Conservation (phyloP, 2,329 filamentous ascomycete genomes). For the Alternaria sp. region DNA sequence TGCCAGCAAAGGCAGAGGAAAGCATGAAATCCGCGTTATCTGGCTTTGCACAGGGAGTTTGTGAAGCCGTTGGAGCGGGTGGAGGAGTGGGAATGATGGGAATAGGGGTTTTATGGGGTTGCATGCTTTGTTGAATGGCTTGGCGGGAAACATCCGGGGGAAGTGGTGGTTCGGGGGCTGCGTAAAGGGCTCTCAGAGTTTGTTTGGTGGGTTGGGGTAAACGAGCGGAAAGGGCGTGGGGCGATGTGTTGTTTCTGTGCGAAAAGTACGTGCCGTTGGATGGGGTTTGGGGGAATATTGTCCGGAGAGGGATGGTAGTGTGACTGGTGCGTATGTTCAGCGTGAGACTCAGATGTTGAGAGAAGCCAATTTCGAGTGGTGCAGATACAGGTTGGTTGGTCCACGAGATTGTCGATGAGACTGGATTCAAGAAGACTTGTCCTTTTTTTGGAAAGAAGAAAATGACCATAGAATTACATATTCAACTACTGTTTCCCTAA, state of each 20-base stretch:
- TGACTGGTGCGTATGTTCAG: neutral
- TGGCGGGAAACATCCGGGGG: neutral
- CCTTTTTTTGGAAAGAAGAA: neutral
- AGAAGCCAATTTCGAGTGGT: neutral
- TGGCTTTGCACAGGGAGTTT: neutral
- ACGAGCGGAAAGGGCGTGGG: neutral
- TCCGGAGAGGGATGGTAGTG: conserved; percentile 1
- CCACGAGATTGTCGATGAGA: neutral
- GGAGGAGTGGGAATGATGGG: neutral
- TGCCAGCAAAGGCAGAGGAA: no score
- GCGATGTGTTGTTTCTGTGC: neutral
- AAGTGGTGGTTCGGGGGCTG: neutral
- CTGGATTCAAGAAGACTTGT: neutral
- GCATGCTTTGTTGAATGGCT: neutral
- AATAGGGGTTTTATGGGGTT: neutral
- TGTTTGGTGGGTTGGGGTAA: no score
- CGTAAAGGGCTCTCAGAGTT: neutral
- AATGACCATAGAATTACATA: conserved; percentile 5
- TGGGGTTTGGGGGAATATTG: neutral
- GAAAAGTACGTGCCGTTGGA: neutral
- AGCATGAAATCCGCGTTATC: neutral
- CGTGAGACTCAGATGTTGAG: neutral
- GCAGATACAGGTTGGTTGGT: neutral
- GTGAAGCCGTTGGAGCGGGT: neutral
- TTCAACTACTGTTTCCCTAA: conserved; percentile 1